Conservation (phyloP, 495 filamentous ascomycete genomes). For the Geoglossum glabrum region DNA sequence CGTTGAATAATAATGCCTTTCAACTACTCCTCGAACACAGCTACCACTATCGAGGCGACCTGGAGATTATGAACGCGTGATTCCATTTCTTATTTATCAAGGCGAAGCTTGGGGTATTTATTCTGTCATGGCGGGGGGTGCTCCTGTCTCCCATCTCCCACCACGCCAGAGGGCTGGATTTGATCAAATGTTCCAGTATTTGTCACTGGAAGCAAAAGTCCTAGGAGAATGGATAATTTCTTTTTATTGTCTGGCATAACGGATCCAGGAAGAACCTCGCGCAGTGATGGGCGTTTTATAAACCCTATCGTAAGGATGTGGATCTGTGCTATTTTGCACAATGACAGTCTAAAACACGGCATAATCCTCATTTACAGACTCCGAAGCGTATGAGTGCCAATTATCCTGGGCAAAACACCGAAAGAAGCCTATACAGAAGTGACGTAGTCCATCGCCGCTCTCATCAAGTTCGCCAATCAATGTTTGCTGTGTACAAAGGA, state of each 20-base stretch:
- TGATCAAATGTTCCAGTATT: no score
- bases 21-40: no score
- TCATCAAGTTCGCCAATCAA: conserved; percentile 1
- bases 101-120: no score
- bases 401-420: conserved; percentile 1
- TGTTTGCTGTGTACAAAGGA: not conserved
- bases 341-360: not conserved
- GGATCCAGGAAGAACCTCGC: not conserved
- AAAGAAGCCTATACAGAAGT: not conserved
- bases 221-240: not conserved
- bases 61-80: no score
- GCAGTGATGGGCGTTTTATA: not conserved
- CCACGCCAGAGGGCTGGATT: no score
- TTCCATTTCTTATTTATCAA: no score
- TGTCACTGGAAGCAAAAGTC: not conserved
- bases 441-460: not conserved
- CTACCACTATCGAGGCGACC: no score
- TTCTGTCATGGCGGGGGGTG: no score
- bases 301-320: not conserved
- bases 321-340: not conserved
- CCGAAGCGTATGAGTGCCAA: conserved; percentile 2
- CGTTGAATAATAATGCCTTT: no score
- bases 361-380: not conserved
- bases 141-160: no score
- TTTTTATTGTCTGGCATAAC: not conserved